Percentiles rank a stretch among this genome's conserved stretches.
phyloP scores from a whole-genome alignment of 2,329 filamentous ascomycete species.

The Colletotrichum liaoningense region DNA sequence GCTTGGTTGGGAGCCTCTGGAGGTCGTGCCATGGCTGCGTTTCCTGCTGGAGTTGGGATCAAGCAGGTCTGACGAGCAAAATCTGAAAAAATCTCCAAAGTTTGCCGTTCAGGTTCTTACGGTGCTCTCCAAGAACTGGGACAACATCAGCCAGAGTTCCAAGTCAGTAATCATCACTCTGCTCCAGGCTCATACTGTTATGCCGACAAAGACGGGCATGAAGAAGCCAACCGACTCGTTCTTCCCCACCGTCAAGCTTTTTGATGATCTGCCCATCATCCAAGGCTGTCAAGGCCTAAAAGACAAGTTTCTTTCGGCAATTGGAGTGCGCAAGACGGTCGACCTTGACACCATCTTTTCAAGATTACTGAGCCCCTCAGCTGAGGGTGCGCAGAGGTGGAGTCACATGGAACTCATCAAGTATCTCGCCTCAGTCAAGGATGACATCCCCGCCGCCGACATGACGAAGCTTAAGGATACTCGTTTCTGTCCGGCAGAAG shows the following conservation, averaged over 20 bases:
- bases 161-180: constrained; percentile 74
- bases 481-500: constrained; percentile 84
- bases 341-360: constrained; percentile 95
- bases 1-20: constrained; percentile 87
- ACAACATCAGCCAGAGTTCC: constrained; percentile 74
- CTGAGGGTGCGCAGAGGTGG: constrained; percentile 74
- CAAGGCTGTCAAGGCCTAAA: constrained; percentile 83
- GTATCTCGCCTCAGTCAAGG: constrained; percentile 89
- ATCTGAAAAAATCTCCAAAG: constrained; percentile 76
- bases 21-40: constrained; percentile 85
- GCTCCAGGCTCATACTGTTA: constrained; percentile 76
- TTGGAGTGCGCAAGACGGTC: constrained; percentile 95
- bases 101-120: constrained; percentile 84
- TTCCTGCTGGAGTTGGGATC: constrained; percentile 80
- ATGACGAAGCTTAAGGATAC: constrained; percentile 82
- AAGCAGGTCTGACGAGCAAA: constrained; percentile 70
- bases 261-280: constrained; percentile 90
- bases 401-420: constrained; percentile 95
- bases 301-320: constrained; percentile 84
- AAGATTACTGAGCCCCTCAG: constrained; percentile 75
- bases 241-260: constrained; percentile 92
- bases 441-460: constrained; percentile 88
- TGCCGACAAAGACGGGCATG: constrained; percentile 95
- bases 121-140: constrained; percentile 91
- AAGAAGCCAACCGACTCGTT: constrained; percentile 86